A percentile compares a stretch with the other conserved stretches of the same genome.
These are phyloP conservation scores for Lithohypha guttulata DNA, from an alignment of 2,329 filamentous ascomycete genomes.

Conservation along the genomic window DNA sequence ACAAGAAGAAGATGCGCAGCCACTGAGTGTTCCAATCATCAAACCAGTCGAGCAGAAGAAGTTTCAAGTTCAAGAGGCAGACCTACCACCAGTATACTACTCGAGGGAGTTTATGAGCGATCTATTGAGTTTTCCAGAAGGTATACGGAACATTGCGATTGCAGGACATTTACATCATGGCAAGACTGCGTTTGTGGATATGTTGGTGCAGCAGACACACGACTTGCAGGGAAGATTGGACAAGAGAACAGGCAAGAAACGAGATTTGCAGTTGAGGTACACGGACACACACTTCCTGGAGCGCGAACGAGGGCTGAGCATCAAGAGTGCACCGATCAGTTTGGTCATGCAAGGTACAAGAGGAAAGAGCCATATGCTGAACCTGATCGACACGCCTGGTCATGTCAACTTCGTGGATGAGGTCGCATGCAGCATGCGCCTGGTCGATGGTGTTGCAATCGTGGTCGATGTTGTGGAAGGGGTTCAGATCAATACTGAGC, in stretches of 20 bases:
- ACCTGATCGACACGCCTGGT: slow-evolving; percentile 89
- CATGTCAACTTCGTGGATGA: slow-evolving; percentile 99
- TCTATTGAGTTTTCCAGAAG: slow-evolving; percentile 89
- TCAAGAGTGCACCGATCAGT: slow-evolving; percentile 92
- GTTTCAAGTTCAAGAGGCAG: slow-evolving; percentile 84
- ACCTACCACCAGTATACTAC: slow-evolving; percentile 80
- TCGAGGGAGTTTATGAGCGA: slow-evolving; percentile 89
- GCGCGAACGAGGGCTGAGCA: slow-evolving; percentile 76
- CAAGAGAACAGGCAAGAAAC: slow-evolving; percentile 66
- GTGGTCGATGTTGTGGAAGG: slow-evolving; percentile 96
- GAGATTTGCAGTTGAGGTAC: slow-evolving; percentile 85
- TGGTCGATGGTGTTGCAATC: slow-evolving; percentile 84
- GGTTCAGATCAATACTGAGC: slow-evolving; percentile 96
- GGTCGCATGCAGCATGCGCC: slow-evolving; percentile 72
- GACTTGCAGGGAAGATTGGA: slow-evolving; percentile 70
- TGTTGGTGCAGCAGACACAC: slow-evolving; percentile 92
- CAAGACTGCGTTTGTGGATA: slow-evolving; percentile 97
- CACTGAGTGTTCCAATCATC: slow-evolving; percentile 83
- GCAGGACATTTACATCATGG: slow-evolving; percentile 93
- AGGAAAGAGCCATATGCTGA: slow-evolving; percentile 89
- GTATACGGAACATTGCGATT: slow-evolving; percentile 84
- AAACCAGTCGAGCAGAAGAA: slow-evolving; percentile 90
- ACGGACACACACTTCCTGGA: slow-evolving; percentile 87
- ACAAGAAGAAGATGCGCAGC: slow-evolving; percentile 93
- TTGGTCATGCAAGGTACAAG: slow-evolving; percentile 77